Conservation (phyloP, 441 rosid genomes). For the Brassica hybrid region DNA sequence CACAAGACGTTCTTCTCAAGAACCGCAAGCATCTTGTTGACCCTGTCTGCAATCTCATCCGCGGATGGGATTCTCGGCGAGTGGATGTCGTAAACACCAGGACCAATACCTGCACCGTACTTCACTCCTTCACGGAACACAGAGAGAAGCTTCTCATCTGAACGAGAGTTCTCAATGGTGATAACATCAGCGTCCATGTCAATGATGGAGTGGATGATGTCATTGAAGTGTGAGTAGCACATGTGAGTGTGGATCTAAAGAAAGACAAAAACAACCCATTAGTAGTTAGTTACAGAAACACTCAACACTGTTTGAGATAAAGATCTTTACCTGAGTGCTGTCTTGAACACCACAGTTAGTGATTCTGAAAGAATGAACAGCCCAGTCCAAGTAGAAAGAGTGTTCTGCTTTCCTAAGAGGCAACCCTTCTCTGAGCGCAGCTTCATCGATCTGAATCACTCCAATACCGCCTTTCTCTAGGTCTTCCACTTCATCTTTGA, state of each 20-base stretch:
- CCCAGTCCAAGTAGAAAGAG: conserved; percentile 97
- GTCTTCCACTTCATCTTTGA: conserved; percentile 97
- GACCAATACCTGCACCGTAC: conserved; percentile 98
- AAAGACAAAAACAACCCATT: not conserved
- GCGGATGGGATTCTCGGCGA: conserved; percentile 93
- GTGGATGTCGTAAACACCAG: conserved; percentile 96
- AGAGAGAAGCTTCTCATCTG: conserved; percentile 94
- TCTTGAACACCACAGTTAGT: conserved; percentile 89
- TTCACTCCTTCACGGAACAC: conserved; percentile 99
- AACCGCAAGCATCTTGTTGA: conserved; percentile 97
- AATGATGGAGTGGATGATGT: conserved; percentile 92
- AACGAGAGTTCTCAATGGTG: conserved; percentile 97
- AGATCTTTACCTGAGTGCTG: conserved; percentile 75
- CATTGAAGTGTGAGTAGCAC: conserved; percentile 99
- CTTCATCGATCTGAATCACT: conserved; percentile 95
- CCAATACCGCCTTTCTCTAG: conserved; percentile 91
- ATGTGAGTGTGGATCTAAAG: conserved; percentile 94
- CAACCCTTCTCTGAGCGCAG: conserved; percentile 91
- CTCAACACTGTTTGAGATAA: not conserved
- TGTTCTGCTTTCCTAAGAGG: conserved; percentile 97
- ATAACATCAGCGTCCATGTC: conserved; percentile 99
- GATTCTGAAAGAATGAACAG: conserved; percentile 98
- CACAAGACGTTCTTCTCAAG: conserved; percentile 91
- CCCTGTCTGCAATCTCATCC: conserved; percentile 90
- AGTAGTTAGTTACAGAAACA: not conserved